Percentiles rank a stretch among this genome's conserved stretches.
These are phyloP conservation scores for Cordyceps javanica DNA, from an alignment of 2,329 filamentous ascomycete species.

Conservation along the genomic window DNA sequence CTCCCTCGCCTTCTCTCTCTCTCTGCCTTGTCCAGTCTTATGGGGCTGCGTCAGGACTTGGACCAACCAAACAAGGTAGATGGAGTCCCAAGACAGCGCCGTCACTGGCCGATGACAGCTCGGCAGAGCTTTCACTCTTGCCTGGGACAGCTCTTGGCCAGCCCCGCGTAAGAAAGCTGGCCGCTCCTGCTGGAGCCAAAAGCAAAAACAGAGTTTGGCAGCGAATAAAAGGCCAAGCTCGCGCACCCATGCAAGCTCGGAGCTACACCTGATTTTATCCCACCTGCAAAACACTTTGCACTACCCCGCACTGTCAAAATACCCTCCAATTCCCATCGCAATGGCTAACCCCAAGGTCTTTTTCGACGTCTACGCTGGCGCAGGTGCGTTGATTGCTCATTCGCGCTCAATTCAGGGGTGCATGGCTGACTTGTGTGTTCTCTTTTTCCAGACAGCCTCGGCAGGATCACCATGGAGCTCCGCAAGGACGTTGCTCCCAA, in stretches of 20 bases:
- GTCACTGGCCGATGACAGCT: not conserved
- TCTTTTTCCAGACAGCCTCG: constrained; percentile 9
- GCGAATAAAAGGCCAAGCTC: constrained; percentile 2
- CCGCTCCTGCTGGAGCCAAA: not conserved
- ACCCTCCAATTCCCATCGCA: not conserved
- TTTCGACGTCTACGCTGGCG: constrained; percentile 15
- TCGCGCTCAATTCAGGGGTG: not conserved
- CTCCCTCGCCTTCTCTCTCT: too few relatives aligned
- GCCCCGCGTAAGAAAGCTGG: not conserved
- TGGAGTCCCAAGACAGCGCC: not conserved
- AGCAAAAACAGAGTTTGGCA: constrained; percentile 1
- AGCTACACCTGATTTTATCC: not conserved
- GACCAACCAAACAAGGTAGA: not conserved
- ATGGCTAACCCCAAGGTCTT: constrained; percentile 15
- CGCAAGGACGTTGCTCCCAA: constrained; percentile 11
- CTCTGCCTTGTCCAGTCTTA: not conserved
- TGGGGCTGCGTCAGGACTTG: not conserved
- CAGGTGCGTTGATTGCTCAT: constrained; percentile 12
- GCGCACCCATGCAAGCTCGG: not conserved
- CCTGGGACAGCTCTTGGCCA: not conserved
- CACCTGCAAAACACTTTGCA: not conserved
- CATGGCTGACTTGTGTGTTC: not conserved
- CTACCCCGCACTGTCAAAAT: not conserved
- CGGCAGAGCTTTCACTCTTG: not conserved
- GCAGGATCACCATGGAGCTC: constrained; percentile 12